Conservation (phyloP, 2,329 filamentous ascomycete species). For the Tolypocladium sp. region DNA sequence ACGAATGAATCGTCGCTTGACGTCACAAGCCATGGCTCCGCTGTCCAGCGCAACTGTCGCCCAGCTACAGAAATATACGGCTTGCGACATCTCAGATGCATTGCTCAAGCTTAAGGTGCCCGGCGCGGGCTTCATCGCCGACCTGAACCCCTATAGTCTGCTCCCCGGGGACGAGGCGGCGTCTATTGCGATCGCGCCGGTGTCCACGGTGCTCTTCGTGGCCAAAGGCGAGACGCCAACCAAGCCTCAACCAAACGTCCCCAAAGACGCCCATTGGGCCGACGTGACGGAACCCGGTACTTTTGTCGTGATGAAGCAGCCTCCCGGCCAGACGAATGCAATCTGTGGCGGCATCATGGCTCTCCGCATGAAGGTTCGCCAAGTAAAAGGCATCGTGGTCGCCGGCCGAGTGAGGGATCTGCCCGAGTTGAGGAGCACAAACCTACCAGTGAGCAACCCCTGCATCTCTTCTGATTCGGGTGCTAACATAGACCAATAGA, state of each 20-base stretch:
- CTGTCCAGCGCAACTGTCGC: constrained; percentile 11
- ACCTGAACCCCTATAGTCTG: constrained; percentile 31
- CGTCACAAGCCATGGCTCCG: constrained; percentile 2
- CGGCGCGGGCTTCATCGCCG: constrained; percentile 57
- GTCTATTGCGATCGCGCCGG: constrained; percentile 36
- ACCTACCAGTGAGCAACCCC: constrained; percentile 41
- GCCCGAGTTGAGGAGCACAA: constrained; percentile 44
- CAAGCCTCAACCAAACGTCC: constrained; percentile 37
- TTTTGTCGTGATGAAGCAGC: constrained; percentile 59
- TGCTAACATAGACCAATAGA: constrained; percentile 16
- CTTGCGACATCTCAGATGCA: constrained; percentile 61
- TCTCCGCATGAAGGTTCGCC: constrained; percentile 53
- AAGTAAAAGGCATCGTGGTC: constrained; percentile 54
- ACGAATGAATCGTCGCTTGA: not conserved
- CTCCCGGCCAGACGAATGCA: constrained; percentile 55
- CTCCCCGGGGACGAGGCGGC: constrained; percentile 12
- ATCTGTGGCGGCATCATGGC: constrained; percentile 73
- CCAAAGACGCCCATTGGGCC: constrained; percentile 55
- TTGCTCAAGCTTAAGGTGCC: constrained; percentile 60
- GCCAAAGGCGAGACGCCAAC: constrained; percentile 37
- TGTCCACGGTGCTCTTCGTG: constrained; percentile 55
- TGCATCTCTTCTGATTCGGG: not conserved
- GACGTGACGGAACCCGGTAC: constrained; percentile 52
- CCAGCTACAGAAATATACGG: constrained; percentile 28
- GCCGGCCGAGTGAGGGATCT: constrained; percentile 61